These are phyloP conservation scores for Russula griseocarnosa DNA, from an alignment of 768 basidiomycete genomes.

Conservation along the genomic window DNA sequence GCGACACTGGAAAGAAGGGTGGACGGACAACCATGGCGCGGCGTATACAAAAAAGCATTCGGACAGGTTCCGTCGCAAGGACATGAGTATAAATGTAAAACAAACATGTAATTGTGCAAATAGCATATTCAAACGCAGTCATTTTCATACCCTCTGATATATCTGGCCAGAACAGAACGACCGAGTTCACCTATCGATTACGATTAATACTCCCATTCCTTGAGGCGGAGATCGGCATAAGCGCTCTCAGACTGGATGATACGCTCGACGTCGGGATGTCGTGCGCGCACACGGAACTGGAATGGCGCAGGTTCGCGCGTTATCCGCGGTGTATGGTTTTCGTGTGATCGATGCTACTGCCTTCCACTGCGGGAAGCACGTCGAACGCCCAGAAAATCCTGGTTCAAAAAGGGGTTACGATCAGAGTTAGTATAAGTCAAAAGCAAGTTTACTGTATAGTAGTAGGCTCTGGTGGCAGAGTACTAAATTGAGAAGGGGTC, in stretches of 20 bases:
- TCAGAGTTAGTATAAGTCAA: too few species aligned
- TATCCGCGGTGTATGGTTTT: neutral
- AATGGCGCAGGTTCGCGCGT: constrained; percentile 12
- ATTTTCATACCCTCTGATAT: neutral
- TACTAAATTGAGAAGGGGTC: too few species aligned
- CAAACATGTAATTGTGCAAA: neutral
- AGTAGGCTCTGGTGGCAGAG: too few species aligned
- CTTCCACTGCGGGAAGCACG: constrained; percentile 8
- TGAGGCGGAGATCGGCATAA: constrained; percentile 20
- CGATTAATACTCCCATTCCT: constrained; percentile 21
- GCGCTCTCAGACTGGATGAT: constrained; percentile 16
- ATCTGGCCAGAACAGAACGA: too few species aligned
- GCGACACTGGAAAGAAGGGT: neutral
- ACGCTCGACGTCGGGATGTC: neutral
- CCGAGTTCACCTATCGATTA: neutral
- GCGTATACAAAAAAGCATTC: neutral
- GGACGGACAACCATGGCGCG: neutral
- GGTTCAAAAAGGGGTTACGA: neutral
- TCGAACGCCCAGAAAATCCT: constrained; percentile 30
- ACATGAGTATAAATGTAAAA: neutral
- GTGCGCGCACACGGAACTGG: neutral
- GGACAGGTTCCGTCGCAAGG: too few species aligned
- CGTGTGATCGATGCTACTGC: constrained; percentile 4
- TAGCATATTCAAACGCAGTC: neutral
- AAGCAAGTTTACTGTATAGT: too few species aligned